Conservation (phyloP, 805 yeast species). For the Priceomyces carsonii region DNA sequence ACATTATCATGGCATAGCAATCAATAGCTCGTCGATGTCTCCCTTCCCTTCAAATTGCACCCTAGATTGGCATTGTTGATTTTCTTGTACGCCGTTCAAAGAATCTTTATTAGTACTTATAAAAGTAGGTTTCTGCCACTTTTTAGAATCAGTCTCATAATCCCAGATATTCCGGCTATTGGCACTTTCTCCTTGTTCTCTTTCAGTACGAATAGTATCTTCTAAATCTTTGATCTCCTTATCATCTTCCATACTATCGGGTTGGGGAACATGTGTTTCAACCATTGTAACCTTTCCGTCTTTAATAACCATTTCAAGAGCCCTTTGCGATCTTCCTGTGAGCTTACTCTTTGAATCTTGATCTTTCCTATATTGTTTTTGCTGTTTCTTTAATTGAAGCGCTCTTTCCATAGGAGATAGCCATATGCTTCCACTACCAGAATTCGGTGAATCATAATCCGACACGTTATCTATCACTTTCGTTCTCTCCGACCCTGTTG, state of each 20-base stretch:
- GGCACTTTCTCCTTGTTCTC: slow-evolving; percentile 27
- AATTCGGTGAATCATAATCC: slow-evolving; percentile 70
- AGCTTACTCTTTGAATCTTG: slow-evolving; percentile 60
- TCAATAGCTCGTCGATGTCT: slow-evolving; percentile 26
- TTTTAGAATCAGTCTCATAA: slow-evolving; percentile 50
- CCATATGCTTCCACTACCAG: slow-evolving; percentile 66
- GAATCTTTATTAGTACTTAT: slow-evolving; percentile 9
- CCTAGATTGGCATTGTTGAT: too few species aligned
- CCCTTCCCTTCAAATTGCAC: slow-evolving; percentile 25
- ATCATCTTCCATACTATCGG: slow-evolving; percentile 22
- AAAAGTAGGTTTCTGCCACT: slow-evolving; percentile 58
- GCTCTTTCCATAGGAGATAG: slow-evolving; percentile 87
- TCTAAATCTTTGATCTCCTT: slow-evolving; percentile 38
- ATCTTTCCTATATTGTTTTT: slow-evolving; percentile 64
- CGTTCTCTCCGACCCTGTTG: slow-evolving; percentile 85
- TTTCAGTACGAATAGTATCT: slow-evolving; percentile 24
- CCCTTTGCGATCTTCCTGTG: slow-evolving; percentile 71
- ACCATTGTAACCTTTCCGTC: slow-evolving; percentile 77
- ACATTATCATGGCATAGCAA: slow-evolving; percentile 12
- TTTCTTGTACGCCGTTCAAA: too few species aligned
- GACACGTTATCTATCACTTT: slow-evolving; percentile 90
- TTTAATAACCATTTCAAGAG: slow-evolving; percentile 73
- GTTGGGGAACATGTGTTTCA: slow-evolving; percentile 35
- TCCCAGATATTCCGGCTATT: slow-evolving; percentile 56
- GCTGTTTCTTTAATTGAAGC: slow-evolving; percentile 81